Evolutionary conservation across 2,329 filamentous ascomycete species (phyloP), one percentile per base, ranked within the genome.

Genomic region (Ophiocordyceps robertsii): DNA sequence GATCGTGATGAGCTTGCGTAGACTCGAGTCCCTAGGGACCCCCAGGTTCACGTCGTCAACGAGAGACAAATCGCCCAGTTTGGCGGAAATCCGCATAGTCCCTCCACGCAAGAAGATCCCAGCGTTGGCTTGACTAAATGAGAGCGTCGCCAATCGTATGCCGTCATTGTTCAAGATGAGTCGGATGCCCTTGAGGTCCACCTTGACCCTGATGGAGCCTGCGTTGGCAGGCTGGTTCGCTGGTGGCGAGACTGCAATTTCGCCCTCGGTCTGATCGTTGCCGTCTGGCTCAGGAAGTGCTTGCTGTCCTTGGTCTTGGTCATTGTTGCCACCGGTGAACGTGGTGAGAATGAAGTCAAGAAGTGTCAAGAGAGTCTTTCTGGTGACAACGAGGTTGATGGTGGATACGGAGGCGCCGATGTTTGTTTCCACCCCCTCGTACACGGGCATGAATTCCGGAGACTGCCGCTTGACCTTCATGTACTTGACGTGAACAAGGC

Each of bases 151-250:
- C 27, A 99, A 72, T 24, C 92, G 80, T 44, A 96, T 93, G 0
- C 92, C 92, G 58, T 99, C 93, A 49, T 98, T 96, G 59, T 99
- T 99, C 43, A 99, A 70, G 48, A 98, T 90, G 27, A 98, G 72
- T 3, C 87, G 79, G 49, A 99, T 95, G 66, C 84, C 89, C 65
- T 94, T 93, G 47, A 99, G 67, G 47, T 95, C 83, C 36, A 93
- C 82, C 61, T 94, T 94, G 60, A 99, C 90, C 21, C 88, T 80
- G 49, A 98, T 92, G 49, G 92, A 93, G 43, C 84, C 84, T 6
- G 56, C 67, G 13, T 60, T 60, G 32, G 61, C 56, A 19, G 55
- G 58, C 40, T 65, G 62, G 17, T 58, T 56, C 0, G 59, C 45
- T 2, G 52, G 48, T 6, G 69, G 63, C 52, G 49, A 38, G 4